Conservation (phyloP, 176 grass and related monocot species). For the Dactylis glomerata region DNA sequence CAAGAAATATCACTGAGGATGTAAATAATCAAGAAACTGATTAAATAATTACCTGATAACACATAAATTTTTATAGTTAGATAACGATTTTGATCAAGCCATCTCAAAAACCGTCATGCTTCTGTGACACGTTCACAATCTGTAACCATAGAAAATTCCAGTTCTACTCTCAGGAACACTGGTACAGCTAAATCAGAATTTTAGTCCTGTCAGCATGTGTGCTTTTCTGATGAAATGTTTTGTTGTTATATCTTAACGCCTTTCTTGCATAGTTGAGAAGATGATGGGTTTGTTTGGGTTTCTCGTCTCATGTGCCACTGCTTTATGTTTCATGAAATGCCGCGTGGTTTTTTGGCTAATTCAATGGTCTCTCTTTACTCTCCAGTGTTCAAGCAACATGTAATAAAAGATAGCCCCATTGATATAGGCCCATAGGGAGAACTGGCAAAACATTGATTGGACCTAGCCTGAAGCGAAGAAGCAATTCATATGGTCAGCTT, state of each 20-base stretch:
- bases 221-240: slow-evolving; percentile 6
- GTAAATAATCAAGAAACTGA: slow-evolving; percentile 11
- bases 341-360: background rate
- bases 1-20: slow-evolving; percentile 31
- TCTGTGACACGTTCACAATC: background rate
- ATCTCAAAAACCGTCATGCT: background rate
- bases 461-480: background rate
- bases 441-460: background rate
- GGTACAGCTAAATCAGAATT: background rate
- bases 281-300: background rate
- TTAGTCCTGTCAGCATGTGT: background rate
- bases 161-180: background rate
- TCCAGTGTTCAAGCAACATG: background rate
- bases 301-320: background rate
- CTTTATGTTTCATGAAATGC: background rate
- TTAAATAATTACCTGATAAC: background rate
- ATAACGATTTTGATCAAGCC: background rate
- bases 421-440: background rate
- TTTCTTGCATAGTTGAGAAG: background rate
- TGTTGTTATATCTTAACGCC: background rate
- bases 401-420: background rate
- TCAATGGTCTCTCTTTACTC: background rate
- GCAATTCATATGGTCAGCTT: background rate
- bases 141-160: background rate
- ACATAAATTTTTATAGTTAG: background rate